Evolutionary conservation across 441 rosid species (phyloP).

Genomic region (Pelargonium myrrhifolium): DNA sequence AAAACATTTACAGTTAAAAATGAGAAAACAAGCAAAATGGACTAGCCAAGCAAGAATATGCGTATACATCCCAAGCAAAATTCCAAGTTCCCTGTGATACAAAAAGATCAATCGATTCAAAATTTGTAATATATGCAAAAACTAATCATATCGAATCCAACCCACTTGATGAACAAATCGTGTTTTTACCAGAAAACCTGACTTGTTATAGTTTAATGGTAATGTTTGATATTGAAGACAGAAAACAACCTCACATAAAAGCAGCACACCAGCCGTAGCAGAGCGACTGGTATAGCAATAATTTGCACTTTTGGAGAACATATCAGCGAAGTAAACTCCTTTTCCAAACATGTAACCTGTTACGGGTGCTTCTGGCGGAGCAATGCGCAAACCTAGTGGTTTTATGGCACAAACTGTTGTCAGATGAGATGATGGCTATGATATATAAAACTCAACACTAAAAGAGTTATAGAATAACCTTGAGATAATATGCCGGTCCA

Average conservation of each 20-base stretch:
- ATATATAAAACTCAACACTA: background rate
- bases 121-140: background rate
- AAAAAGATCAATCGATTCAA: background rate
- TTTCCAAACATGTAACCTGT: conserved; percentile 93
- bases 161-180: background rate
- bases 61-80: background rate
- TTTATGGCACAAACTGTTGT: conserved; percentile 21
- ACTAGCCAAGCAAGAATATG: background rate
- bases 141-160: background rate
- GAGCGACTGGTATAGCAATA: conserved; percentile 54
- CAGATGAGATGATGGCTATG: conserved; percentile 12
- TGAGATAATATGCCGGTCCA: conserved; percentile 94
- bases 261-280: conserved; percentile 59
- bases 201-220: background rate
- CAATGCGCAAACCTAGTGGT: conserved; percentile 73
- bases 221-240: background rate
- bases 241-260: conserved; percentile 66
- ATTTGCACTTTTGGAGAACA: conserved; percentile 95
- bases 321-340: conserved; percentile 94
- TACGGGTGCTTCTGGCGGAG: conserved; percentile 91
- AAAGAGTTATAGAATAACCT: conserved; percentile 35
- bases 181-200: background rate
- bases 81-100: background rate
- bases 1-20: conserved; percentile 11
- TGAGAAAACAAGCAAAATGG: background rate